These are phyloP conservation scores for Trichoderma arundinaceum DNA, from an alignment of 2,329 filamentous ascomycete species.

Conservation along the genomic window DNA sequence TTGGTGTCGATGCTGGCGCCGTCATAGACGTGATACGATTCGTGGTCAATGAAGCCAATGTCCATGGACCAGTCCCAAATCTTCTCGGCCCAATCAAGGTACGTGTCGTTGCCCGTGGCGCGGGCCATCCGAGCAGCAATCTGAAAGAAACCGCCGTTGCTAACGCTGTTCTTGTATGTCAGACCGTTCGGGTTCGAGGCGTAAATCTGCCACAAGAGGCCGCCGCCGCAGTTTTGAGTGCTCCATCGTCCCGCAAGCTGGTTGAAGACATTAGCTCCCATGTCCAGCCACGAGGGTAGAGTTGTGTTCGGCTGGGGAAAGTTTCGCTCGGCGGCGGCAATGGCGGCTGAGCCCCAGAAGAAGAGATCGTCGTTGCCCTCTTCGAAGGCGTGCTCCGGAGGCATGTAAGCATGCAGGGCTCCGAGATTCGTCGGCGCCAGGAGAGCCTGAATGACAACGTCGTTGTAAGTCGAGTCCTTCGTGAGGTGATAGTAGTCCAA, in stretches of 20 bases:
- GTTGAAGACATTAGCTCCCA: conserved; percentile 75
- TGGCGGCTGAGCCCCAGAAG: conserved; percentile 72
- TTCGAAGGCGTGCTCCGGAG: conserved; percentile 58
- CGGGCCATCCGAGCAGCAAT: conserved; percentile 76
- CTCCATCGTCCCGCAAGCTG: conserved; percentile 74
- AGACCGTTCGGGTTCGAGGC: conserved; percentile 73
- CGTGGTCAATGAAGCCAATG: conserved; percentile 61
- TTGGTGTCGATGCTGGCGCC: conserved; percentile 61
- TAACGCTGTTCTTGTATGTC: conserved; percentile 81
- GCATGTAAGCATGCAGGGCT: conserved; percentile 64
- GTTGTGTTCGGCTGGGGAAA: conserved; percentile 64
- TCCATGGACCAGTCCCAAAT: conserved; percentile 68
- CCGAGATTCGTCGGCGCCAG: conserved; percentile 62
- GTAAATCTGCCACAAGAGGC: conserved; percentile 83
- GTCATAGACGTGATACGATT: conserved; percentile 63
- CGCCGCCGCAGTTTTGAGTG: conserved; percentile 68
- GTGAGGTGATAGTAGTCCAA: conserved; percentile 73
- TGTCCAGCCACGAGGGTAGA: conserved; percentile 67
- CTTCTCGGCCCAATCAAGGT: conserved; percentile 69
- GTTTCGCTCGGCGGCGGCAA: conserved; percentile 71
- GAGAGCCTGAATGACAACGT: conserved; percentile 63
- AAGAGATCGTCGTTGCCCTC: conserved; percentile 78
- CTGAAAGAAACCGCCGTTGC: conserved; percentile 84
- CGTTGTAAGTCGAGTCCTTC: conserved; percentile 65
- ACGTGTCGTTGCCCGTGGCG: conserved; percentile 69